Base-by-base conservation (phyloP, 805 yeast genomes). In the Brettanomyces anomalus region DNA sequence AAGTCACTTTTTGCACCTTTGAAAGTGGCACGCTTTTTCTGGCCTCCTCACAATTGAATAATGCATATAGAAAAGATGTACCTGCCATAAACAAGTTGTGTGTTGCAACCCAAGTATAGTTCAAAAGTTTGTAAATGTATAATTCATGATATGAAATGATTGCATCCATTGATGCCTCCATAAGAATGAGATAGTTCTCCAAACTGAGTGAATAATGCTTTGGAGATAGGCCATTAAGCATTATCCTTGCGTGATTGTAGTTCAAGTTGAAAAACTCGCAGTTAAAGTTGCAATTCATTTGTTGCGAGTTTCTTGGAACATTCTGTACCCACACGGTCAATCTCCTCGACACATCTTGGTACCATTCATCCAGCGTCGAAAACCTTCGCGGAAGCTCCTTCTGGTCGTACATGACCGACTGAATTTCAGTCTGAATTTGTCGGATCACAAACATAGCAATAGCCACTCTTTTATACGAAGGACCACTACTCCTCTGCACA, bases 71-170 rank as follows among this genome's bases (percentile, higher is more conserved):
- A 51, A 78, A 87, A 1, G 95, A 82, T 21, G 90, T 82, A 1
- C 95, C 94, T 0, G 95, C 89, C 83, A 85, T 81, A 57, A 86
- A 86, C 42, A 86, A 66, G 56, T 86, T 87, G 58, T 87, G 95
- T 3, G 86, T 89, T 0, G 94, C 93, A 2, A 88, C 89, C 96
- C 96, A 88, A 0, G 96, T 85, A 60, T 85, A 88, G 59, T 86
- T 86, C 46, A 87, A 71, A 38, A 75, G 67, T 51, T 74, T 74
- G 24, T 69, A 69, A n/a, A 66, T 59, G 50, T 72, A 74, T 33
- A 88, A 62, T 41, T 72, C 74, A 40, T 72, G 65, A 57, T 85
- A 88, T 26, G 79, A 72, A 30, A 68, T 64, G 42, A 87, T 80
- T 31, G 86, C 72, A 36, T 80, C 81, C 50, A 72, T 74, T 1